Base-by-base conservation (phyloP, 2,329 filamentous ascomycete genomes). In the Diplodia mutila region DNA sequence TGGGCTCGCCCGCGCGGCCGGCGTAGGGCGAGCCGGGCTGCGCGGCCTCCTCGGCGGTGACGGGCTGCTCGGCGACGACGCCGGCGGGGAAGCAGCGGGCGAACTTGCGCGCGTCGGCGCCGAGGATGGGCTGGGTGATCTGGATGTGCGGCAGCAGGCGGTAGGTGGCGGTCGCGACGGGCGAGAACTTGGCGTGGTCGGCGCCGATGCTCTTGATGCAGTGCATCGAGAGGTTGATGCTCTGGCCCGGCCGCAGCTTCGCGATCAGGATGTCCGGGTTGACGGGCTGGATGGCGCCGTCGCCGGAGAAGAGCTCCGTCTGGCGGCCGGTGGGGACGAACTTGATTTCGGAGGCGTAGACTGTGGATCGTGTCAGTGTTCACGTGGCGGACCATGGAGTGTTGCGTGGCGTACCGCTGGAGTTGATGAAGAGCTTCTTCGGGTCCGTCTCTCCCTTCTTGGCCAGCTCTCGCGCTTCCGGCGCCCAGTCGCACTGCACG, bases 171-270 rank as follows among this genome's bases (percentile, higher is more conserved):
- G 95, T 97, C 3, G 94, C 94, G 42, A 98, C 95, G 55, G 95
- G 95, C 0, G 93, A 97, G 83, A 95, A 99, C 81, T 99, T 99
- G 73, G 95, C 91, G 79, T 99, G 95, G 80, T 99, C 95, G 71
- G 90, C 89, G 57, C 95, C 95, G 72, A 96, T 89, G 69, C 96
- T 95, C 82, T 97, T 97, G 82, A 97, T 89, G 82, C 94, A 95
- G 83, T 98, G 94, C 86, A 97, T 91, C 72, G 91, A 89, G 69
- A 97, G 84, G 75, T 92, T 86, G 74, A 99, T 92, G 73, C 88
- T 87, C 84, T 99, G 96, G 4, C 91, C 91, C 0, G 96, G 95
- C 32, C 95, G 89, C 80, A 99, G 83, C 84, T 99, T 99, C 69
- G 93, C 93, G 76, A 99, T 89, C 67, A 99, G 83, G 70, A 99